phyloP scores from a whole-genome alignment of 305 asterid species.

The Rubia balearica region DNA sequence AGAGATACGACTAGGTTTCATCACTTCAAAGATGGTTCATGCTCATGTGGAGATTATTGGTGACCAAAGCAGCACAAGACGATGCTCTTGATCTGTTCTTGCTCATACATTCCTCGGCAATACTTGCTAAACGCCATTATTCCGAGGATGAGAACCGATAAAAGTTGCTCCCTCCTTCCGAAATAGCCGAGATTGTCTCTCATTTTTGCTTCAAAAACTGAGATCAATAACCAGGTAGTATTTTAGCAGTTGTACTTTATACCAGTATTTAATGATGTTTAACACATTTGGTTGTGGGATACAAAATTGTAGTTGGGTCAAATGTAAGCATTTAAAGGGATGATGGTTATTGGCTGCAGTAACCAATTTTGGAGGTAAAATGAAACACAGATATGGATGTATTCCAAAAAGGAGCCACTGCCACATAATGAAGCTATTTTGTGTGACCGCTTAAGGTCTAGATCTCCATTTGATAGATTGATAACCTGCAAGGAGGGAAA shows the following conservation, averaged over 20 bases:
- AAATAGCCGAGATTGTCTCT: neutral
- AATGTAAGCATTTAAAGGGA: neutral
- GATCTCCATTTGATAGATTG: too few relatives aligned
- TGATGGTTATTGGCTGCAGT: neutral
- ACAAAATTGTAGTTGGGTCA: neutral
- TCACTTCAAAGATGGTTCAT: slow-evolving; percentile 61
- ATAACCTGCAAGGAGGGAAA: too few relatives aligned
- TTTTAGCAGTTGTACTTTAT: neutral
- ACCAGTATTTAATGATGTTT: neutral
- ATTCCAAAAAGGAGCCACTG: neutral
- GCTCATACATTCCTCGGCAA: neutral
- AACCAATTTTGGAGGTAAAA: neutral
- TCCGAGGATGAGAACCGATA: neutral
- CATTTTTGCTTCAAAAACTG: neutral
- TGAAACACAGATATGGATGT: neutral
- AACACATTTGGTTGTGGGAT: neutral
- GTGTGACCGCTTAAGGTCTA: too few relatives aligned
- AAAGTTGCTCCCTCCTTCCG: neutral
- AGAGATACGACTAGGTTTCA: slow-evolving; percentile 79
- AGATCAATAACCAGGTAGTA: neutral
- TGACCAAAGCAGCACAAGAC: slow-evolving; percentile 18
- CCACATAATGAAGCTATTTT: neutral
- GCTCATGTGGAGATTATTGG: slow-evolving; percentile 93
- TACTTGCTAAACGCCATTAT: neutral
- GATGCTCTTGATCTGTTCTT: neutral